phyloP scores from a whole-genome alignment of 1,284 basidiomycete genomes.

The Naganishia cerealis region DNA sequence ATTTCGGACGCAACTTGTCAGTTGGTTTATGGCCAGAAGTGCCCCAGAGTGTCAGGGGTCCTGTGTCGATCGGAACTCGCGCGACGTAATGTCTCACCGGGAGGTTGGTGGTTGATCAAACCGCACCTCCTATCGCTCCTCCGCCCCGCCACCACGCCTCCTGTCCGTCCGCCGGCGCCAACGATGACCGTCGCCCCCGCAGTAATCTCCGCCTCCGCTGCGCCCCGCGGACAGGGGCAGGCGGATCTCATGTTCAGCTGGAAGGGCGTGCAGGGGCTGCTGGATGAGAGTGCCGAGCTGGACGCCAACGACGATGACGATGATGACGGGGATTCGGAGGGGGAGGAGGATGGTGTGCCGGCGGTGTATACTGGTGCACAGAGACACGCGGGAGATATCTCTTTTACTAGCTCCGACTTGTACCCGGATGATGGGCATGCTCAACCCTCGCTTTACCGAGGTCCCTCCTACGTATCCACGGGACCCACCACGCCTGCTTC shows the following conservation, averaged over 20 bases:
- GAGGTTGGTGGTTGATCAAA: neutral
- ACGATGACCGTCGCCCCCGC: neutral
- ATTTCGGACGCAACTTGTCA: no score
- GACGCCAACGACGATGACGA: neutral
- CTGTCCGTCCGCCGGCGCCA: no score
- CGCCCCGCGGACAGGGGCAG: neutral
- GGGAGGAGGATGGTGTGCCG: neutral
- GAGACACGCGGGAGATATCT: neutral
- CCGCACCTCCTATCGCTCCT: no score
- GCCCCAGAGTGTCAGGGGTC: no score
- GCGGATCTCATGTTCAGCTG: conserved; percentile 23
- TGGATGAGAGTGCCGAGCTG: conserved; percentile 2
- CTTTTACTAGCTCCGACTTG: neutral
- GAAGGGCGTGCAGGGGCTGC: conserved; percentile 12
- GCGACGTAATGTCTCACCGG: neutral
- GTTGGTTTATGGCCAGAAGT: no score
- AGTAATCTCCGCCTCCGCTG: neutral
- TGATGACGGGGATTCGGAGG: neutral
- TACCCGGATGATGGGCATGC: neutral
- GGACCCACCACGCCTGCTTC: conserved; percentile 3
- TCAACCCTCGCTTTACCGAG: neutral
- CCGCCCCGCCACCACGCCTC: no score
- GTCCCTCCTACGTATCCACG: neutral
- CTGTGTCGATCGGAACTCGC: no score
- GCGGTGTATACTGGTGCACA: neutral